Percentiles rank a stretch among this genome's conserved stretches.
Conservation (phyloP, 371 early-diverging fungal species). For the Rhizomucor pusillus region DNA sequence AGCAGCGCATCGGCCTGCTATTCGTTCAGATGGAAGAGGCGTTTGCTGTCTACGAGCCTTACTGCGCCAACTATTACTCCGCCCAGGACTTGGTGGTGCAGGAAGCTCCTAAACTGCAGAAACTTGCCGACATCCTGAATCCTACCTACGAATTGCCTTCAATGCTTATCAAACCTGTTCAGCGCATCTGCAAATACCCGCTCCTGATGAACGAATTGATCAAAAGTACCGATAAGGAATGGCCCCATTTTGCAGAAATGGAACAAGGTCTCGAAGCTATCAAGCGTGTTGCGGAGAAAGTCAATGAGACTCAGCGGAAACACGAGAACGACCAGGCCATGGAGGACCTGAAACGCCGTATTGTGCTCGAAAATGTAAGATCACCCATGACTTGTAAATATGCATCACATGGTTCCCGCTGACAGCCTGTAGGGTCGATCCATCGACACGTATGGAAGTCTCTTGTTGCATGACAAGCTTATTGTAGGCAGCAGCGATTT, state of each 20-base stretch:
- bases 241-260: constrained; percentile 76
- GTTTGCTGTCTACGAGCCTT: constrained; percentile 93
- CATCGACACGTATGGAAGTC: constrained; percentile 69
- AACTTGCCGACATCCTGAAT: constrained; percentile 72
- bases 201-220: constrained; percentile 83
- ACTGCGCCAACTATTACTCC: constrained; percentile 87
- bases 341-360: constrained; percentile 73
- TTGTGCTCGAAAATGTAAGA: constrained; percentile 8
- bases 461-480: constrained; percentile 82
- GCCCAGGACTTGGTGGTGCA: constrained; percentile 66
- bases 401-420: neutral
- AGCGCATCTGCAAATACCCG: constrained; percentile 97
- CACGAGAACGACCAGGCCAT: constrained; percentile 83
- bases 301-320: constrained; percentile 89
- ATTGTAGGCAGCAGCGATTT: constrained; percentile 68
- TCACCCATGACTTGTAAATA: too few species aligned
- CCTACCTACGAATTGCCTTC: constrained; percentile 86
- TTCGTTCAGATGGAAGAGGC: constrained; percentile 81
- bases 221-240: constrained; percentile 69
- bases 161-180: constrained; percentile 94
- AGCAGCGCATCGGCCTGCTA: constrained; percentile 85
- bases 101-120: constrained; percentile 52
- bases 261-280: constrained; percentile 75
- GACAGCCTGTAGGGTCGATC: constrained; percentile 11
- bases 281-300: constrained; percentile 83